phyloP scores from a whole-genome alignment of 2,329 filamentous ascomycete genomes.

The Scleromitrula shiraiana region DNA sequence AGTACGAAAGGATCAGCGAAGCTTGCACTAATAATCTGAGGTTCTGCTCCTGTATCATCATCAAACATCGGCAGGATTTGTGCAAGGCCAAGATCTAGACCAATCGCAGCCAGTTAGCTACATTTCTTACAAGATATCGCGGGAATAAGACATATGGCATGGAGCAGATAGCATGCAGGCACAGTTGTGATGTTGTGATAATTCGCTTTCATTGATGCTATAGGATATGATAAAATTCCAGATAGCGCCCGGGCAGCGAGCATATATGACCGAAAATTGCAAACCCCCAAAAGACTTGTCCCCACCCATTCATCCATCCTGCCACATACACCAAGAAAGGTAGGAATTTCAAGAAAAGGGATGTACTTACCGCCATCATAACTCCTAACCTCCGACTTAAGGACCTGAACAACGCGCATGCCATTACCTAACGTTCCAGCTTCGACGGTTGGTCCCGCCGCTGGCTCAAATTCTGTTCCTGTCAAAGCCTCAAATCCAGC shows the following conservation, averaged over 20 bases:
- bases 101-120: constrained; percentile 13
- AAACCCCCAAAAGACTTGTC: neutral
- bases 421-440: constrained; percentile 76
- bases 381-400: constrained; percentile 78
- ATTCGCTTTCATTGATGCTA: constrained; percentile 35
- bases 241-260: constrained; percentile 27
- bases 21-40: constrained; percentile 69
- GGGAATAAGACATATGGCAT: constrained; percentile 13
- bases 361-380: constrained; percentile 73
- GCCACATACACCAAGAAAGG: neutral
- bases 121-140: constrained; percentile 4
- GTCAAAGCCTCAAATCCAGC: constrained; percentile 66
- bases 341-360: constrained; percentile 18
- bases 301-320: constrained; percentile 1
- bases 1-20: constrained; percentile 83
- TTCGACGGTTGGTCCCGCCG: constrained; percentile 78
- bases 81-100: constrained; percentile 69
- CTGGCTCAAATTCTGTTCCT: constrained; percentile 85
- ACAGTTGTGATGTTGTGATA: constrained; percentile 22
- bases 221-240: constrained; percentile 30
- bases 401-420: constrained; percentile 76
- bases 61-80: constrained; percentile 93
- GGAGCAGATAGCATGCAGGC: constrained; percentile 23
- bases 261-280: constrained; percentile 12
- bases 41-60: constrained; percentile 77